Percentiles rank a stretch among this genome's conserved stretches.
phyloP scores from a whole-genome alignment of 2,329 filamentous ascomycete genomes.

The Fusarium foetens region DNA sequence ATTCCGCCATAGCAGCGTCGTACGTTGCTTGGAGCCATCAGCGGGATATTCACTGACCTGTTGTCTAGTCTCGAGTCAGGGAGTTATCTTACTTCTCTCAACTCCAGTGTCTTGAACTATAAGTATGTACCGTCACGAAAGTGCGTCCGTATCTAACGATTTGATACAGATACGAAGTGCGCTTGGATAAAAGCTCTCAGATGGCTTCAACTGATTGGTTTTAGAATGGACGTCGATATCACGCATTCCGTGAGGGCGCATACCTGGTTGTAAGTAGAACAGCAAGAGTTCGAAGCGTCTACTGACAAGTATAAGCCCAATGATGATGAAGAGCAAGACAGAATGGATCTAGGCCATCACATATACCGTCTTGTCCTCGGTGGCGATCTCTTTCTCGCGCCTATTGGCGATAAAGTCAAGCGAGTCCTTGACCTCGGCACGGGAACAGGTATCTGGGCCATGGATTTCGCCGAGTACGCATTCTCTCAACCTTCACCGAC shows the following conservation, averaged over 20 bases:
- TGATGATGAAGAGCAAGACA: constrained; percentile 20
- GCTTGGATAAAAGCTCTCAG: no score
- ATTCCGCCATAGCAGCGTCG: neutral
- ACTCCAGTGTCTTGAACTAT: constrained; percentile 16
- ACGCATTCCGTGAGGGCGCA: constrained; percentile 14
- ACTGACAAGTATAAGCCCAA: constrained; percentile 4
- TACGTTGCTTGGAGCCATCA: neutral
- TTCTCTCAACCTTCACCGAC: fast-evolving
- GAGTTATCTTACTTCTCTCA: neutral
- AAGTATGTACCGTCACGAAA: neutral
- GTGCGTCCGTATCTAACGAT: fast-evolving
- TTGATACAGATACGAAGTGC: neutral
- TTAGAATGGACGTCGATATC: constrained; percentile 19
- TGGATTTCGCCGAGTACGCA: constrained; percentile 26
- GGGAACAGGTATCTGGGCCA: constrained; percentile 22
- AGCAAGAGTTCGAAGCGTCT: neutral
- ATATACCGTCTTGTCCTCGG: constrained; percentile 10
- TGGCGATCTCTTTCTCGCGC: constrained; percentile 18
- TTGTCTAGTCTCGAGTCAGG: neutral
- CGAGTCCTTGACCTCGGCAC: constrained; percentile 23
- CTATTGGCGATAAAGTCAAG: neutral
- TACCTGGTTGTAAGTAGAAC: constrained; percentile 6
- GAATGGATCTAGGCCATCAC: constrained; percentile 26
- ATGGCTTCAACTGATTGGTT: neutral
- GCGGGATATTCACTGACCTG: neutral